These are phyloP conservation scores for Fusarium irregulare DNA, from an alignment of 2,329 filamentous ascomycete genomes.

Conservation along the genomic window DNA sequence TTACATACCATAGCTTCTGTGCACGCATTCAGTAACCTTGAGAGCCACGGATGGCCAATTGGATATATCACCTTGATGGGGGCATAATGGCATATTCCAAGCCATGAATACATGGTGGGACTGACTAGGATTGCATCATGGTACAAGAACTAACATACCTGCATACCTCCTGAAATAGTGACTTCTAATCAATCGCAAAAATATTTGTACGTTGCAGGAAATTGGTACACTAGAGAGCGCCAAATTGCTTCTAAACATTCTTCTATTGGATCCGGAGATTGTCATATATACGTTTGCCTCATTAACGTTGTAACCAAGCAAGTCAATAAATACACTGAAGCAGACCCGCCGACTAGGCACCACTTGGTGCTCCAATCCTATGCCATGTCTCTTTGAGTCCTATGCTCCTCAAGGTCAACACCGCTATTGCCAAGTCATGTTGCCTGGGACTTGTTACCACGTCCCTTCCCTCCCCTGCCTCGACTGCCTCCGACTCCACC, in stretches of 20 bases:
- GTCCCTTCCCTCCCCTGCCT: constrained; percentile 40
- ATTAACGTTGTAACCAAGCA: constrained; percentile 11
- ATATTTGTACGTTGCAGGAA: not conserved
- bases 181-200: not conserved
- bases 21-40: constrained; percentile 13
- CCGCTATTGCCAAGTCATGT: constrained; percentile 7
- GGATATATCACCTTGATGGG: constrained; percentile 14
- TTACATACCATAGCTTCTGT: constrained; percentile 3
- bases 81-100: not conserved
- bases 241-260: not conserved
- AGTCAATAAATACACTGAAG: constrained; percentile 31
- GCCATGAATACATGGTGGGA: not conserved
- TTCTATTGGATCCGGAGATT: constrained; percentile 19
- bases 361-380: constrained; percentile 9
- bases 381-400: constrained; percentile 25
- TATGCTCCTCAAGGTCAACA: constrained; percentile 33
- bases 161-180: not conserved
- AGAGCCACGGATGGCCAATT: constrained; percentile 8
- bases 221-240: not conserved
- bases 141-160: not conserved
- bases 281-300: constrained; percentile 26
- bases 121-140: not conserved
- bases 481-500: constrained; percentile 36
- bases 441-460: constrained; percentile 35
- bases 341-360: constrained; percentile 2